A percentile compares a stretch with the other conserved stretches of the same genome.
Evolutionary conservation across 202 grass and related monocot species (phyloP).

Genomic region (Digitaria exilis): DNA sequence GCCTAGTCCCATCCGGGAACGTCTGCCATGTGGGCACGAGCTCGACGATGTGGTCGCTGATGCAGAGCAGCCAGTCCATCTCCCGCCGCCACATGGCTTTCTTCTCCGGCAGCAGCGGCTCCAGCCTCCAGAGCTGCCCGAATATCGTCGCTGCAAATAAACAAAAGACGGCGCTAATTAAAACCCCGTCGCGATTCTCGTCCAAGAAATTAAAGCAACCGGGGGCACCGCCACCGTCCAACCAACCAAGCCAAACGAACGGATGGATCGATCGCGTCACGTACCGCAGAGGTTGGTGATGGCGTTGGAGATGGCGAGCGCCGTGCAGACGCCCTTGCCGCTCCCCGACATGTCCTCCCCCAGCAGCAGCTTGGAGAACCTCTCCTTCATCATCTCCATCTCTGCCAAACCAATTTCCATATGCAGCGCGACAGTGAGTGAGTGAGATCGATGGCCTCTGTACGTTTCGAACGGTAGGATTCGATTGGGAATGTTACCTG

Average conservation of each 20-base stretch:
- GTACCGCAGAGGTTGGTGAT: slow-evolving; percentile 97
- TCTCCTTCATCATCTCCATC: slow-evolving; percentile 95
- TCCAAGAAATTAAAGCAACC: neutral
- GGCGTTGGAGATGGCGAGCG: slow-evolving; percentile 94
- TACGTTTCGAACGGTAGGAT: too few relatives aligned
- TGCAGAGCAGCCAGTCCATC: slow-evolving; percentile 92
- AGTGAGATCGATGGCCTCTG: neutral
- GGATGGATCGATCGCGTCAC: too few relatives aligned
- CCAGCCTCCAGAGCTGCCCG: slow-evolving; percentile 93
- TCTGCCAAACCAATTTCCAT: slow-evolving; percentile 35
- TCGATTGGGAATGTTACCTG: slow-evolving; percentile 25
- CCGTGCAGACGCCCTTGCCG: slow-evolving; percentile 96
- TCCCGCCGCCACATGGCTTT: slow-evolving; percentile 93
- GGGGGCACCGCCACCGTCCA: neutral
- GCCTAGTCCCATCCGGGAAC: slow-evolving; percentile 84
- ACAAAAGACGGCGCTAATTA: neutral
- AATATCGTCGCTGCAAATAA: slow-evolving; percentile 74
- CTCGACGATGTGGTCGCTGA: slow-evolving; percentile 91
- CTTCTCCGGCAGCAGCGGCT: slow-evolving; percentile 84
- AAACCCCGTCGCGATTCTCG: neutral
- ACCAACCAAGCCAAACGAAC: neutral
- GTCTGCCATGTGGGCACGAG: slow-evolving; percentile 88
- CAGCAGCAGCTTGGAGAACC: slow-evolving; percentile 87
- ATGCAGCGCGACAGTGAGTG: too few relatives aligned
- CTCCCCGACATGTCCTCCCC: slow-evolving; percentile 99